A percentile compares a stretch with the other conserved stretches of the same genome.
Conservation (phyloP, 768 basidiomycete species). For the Lanmaoa pseudosensibilis region DNA sequence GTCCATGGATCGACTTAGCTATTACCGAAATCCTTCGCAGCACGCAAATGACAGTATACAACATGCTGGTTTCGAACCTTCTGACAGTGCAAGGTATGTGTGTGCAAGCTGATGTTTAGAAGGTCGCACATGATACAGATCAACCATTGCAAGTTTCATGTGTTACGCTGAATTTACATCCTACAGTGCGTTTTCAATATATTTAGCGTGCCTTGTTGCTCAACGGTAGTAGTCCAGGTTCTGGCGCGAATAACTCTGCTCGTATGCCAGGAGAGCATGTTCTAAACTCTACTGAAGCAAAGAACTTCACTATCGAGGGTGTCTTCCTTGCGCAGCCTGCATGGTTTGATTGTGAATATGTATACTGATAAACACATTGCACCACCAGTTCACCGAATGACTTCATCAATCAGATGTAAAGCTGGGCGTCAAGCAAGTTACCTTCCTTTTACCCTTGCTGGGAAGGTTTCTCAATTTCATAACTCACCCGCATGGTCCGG, state of each 20-base stretch:
- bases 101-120: not conserved
- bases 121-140: constrained; percentile 27
- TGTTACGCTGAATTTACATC: constrained; percentile 56
- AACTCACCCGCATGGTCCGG: not conserved
- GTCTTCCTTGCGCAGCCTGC: constrained; percentile 50
- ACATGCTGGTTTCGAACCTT: no score
- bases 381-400: not conserved
- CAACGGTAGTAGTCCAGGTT: constrained; percentile 34
- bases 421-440: not conserved
- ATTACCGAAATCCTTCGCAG: no score
- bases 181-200: constrained; percentile 35
- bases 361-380: constrained; percentile 28
- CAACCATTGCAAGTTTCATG: constrained; percentile 51
- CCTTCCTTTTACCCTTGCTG: not conserved
- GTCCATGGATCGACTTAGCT: no score
- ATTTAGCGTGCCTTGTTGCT: not conserved
- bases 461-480: constrained; percentile 2
- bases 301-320: constrained; percentile 45
- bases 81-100: no score
- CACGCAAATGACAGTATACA: no score
- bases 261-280: constrained; percentile 50
- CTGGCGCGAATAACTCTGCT: constrained; percentile 46
- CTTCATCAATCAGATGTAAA: not conserved
- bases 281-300: constrained; percentile 41
- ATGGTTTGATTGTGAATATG: constrained; percentile 57